Base-by-base conservation (phyloP, 306 rosid species). In the Hippophae gyantsensis region DNA sequence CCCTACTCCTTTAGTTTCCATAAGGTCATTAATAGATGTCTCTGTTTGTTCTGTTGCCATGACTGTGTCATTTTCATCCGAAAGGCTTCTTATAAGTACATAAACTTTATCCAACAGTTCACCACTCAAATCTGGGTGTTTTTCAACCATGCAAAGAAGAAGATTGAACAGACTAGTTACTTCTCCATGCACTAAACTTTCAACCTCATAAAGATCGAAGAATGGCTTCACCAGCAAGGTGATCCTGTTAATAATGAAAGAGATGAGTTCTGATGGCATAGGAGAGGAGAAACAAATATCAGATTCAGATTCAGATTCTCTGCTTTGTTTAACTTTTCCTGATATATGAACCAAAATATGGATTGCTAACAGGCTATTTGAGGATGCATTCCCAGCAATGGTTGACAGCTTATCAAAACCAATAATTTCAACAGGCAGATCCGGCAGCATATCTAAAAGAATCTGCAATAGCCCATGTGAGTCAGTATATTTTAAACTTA, bases 201-300 rank as follows among this genome's bases (percentile, higher is more conserved):
- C 70, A 40, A 63, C 18, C 73, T 57, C 72, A 61, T 65, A 58
- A 56, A 54, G 56, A 68, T 63, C 70, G 25, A 67, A 60, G 49
- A 71, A 50, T 70, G 48, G 61, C 69, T 52, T 74, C 48, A 68
- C 66, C 25, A 70, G 44, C 55, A 71, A 67, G 48, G 67, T 73
- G 58, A 81, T 86, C 56, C 58, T 77, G 69, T 79, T 77, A 52
- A 74, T 64, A 58, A 83, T 79, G 47, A 78, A 70, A 6, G 69
- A 59, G 65, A 79, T 62, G 61, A 72, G 70, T 61, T 7, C 67
- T 3, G 75, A 79, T 26, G 80, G 73, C 59, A 74, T 18, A 68
- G 61, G 66, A 62, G 74, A 73, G 53, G 57, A 73, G 59, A 60
- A 25, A 23, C 48, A 55, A 44, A 63, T 40, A 60, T 44, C 57